Evolutionary conservation across 345 rosid genomes (phyloP), one percentile per base, ranked within the genome.

Genomic region (Rhodomyrtus tomentosa): DNA sequence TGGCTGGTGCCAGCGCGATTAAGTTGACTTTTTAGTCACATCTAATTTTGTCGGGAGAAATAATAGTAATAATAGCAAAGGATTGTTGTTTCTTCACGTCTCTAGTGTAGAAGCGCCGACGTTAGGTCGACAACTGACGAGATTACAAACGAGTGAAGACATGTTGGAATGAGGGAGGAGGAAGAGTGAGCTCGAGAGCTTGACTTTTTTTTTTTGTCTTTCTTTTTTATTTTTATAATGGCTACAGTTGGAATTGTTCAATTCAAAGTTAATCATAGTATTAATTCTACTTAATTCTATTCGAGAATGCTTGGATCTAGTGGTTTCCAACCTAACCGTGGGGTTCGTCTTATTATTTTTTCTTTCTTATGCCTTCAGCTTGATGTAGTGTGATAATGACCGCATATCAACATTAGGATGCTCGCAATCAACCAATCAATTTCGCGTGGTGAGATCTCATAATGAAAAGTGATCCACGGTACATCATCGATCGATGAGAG

Each of bases 21-120:
- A 79, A 83, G 91, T 92, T 92, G 94, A 92, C 94, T 87, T 85
- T 45, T 36, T 4, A 4, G 79, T 36, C 79, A 68, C 79, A 32
- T 68, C 76, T 36, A 36, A 22, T 68, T 68, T 68, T 32, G 45
- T 8, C 38, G 20, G 9, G 79, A 20, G 38, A 68, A 68, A 32
- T 68, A 42, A 16, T 54, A 22, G 20, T 68, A 18, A 68, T 18
- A 8, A 58, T 18, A 68, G 16, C 36, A 27, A 27, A 29, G 74
- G 79, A 68, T 68, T 68, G 79, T 36, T 68, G 79, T 68, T 68
- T 68, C 79, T 68, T 68, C 79, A 68, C 79, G 79, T 36, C 79
- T 68, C 79, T 68, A 68, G 79, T 18, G 45, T 8, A 8, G 1
- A 16, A 68, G 79, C 45, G 45, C 79, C 25, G 25, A 18, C 38